These are phyloP conservation scores for Sporothrix inflata DNA, from an alignment of 2,329 filamentous ascomycete species.

Conservation along the genomic window DNA sequence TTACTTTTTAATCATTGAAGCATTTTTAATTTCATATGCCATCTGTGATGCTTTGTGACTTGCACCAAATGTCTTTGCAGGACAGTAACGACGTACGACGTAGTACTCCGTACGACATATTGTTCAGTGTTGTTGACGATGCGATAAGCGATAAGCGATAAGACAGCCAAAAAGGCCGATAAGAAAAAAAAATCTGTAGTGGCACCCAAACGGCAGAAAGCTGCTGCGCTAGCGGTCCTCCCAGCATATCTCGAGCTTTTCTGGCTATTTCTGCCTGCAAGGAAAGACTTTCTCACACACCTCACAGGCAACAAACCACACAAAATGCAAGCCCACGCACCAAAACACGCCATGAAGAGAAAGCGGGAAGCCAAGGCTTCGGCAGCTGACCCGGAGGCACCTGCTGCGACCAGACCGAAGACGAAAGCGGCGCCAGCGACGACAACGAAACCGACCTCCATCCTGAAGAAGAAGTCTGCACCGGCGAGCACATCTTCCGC, in stretches of 20 bases:
- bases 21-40: neutral
- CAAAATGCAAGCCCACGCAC: conserved; percentile 10
- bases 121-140: neutral
- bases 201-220: conserved; percentile 13
- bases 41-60: neutral
- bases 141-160: conserved; percentile 29
- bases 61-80: neutral
- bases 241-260: neutral
- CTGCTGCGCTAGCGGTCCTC: conserved; percentile 7
- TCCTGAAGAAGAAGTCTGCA: conserved; percentile 21
- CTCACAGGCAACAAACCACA: neutral
- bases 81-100: neutral
- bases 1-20: neutral
- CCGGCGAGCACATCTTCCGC: neutral
- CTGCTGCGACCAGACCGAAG: conserved; percentile 21
- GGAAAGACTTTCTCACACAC: neutral
- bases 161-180: conserved; percentile 17
- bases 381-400: conserved; percentile 7
- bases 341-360: conserved; percentile 27
- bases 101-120: too few relatives aligned
- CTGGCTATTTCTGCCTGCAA: neutral
- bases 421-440: conserved; percentile 13
- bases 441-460: conserved; percentile 20
- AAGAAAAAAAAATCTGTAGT: conserved; percentile 25
- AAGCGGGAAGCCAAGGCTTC: conserved; percentile 30